Evolutionary conservation across 2,329 filamentous ascomycete species (phyloP).

Genomic region (Colletotrichum sp.): DNA sequence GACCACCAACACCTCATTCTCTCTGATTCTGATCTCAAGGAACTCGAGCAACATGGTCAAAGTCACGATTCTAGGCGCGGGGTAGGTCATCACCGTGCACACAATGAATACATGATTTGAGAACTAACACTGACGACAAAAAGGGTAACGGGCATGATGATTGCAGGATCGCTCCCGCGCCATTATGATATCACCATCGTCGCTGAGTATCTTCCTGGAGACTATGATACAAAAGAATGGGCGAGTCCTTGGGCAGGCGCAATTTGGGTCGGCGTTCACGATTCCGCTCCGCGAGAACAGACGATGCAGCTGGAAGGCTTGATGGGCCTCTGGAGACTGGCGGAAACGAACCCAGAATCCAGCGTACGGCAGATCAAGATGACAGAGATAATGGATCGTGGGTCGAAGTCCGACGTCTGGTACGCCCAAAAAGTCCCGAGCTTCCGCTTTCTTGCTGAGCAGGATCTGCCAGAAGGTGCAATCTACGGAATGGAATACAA

Average conservation of each 20-base stretch:
- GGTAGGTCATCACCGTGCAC: not conserved
- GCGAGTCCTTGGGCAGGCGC: not conserved
- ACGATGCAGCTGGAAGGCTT: not conserved
- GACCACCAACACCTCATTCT: not conserved
- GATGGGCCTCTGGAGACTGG: not conserved
- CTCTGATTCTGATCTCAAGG: not conserved
- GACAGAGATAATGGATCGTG: not conserved
- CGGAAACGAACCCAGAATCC: not conserved
- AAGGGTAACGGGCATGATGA: not conserved
- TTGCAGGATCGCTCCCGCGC: not conserved
- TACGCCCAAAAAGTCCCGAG: not conserved
- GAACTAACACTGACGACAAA: fast-evolving
- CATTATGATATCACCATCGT: not conserved
- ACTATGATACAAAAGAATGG: not conserved
- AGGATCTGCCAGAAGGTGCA: not conserved
- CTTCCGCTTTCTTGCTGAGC: not conserved
- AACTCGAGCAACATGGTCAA: not conserved
- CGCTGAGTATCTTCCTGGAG: not conserved
- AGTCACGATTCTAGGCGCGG: not conserved
- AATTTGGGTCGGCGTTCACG: not conserved
- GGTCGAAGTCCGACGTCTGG: not conserved
- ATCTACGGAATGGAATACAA: not conserved
- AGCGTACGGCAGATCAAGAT: not conserved
- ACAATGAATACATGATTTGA: not conserved
- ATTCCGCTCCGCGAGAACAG: not conserved